phyloP scores from a whole-genome alignment of 2,329 filamentous ascomycete genomes.

The Microascus cirrosus region DNA sequence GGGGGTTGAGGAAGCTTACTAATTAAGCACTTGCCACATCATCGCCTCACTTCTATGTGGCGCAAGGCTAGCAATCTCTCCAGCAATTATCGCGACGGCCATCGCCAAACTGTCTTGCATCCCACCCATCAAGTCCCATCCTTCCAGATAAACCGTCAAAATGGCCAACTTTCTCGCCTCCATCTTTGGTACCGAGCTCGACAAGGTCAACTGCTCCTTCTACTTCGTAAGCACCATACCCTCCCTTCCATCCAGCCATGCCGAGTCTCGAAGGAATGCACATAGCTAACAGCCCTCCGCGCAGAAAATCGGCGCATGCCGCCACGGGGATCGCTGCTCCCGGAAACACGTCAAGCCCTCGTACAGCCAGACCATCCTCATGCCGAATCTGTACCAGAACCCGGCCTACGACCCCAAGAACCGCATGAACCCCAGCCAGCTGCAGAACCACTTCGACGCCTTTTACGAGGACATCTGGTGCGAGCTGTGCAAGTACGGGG shows the following conservation, averaged over 20 bases:
- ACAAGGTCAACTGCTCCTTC: slow-evolving; percentile 99
- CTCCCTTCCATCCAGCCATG: background rate
- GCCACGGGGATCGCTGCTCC: slow-evolving; percentile 95
- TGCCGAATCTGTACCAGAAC: slow-evolving; percentile 98
- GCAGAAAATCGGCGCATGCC: slow-evolving; percentile 96
- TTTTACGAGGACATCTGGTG: slow-evolving; percentile 99
- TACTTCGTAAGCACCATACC: slow-evolving; percentile 45
- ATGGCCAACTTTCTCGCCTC: slow-evolving; percentile 99
- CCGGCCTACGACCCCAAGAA: slow-evolving; percentile 92
- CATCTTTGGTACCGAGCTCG: slow-evolving; percentile 99
- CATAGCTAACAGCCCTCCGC: slow-evolving; percentile 19
- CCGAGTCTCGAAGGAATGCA: background rate
- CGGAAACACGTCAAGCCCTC: slow-evolving; percentile 99
- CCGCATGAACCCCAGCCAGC: slow-evolving; percentile 91
- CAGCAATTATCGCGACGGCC: background rate
- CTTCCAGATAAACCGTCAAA: slow-evolving; percentile 10
- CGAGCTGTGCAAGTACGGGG: slow-evolving; percentile 98
- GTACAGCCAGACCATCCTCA: slow-evolving; percentile 93
- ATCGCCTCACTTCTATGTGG: slow-evolving; percentile 12
- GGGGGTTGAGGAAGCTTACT: slow-evolving; percentile 8
- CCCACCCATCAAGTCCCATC: background rate
- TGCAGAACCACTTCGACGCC: slow-evolving; percentile 98
- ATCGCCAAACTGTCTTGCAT: slow-evolving; percentile 2
- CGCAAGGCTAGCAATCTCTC: slow-evolving; percentile 11
- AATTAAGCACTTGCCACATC: slow-evolving; percentile 20